Evolutionary conservation across 225 moss, liverwort and hornwort species (phyloP), one percentile per base, ranked within the genome.

Genomic region (Pseudisothecium myosuroides): DNA sequence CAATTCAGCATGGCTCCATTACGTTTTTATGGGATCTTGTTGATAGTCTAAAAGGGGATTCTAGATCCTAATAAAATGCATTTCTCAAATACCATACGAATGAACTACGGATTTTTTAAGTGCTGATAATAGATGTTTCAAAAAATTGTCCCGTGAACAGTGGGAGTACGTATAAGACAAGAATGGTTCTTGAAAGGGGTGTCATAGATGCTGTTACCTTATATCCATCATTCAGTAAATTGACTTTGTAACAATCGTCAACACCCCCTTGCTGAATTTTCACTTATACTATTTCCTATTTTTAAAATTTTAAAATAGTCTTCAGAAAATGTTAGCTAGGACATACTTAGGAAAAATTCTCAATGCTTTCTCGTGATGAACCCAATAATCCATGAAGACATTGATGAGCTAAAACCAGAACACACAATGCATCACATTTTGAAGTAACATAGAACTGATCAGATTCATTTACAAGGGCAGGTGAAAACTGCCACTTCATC

Each of bases 401-500:
- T 73, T 68, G 55, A 73, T 54, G 32, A 72, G 56, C 50, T 41
- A 34, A 67, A 85, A 67, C 22, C 68, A 31, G 81, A 61, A 43
- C 60, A 27, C 66, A 59, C 49, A 81, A 47, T 68, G 74, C 81
- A 86, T 69, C 39, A 71, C 47, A 89, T n/a, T n/a, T 86, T 63
- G 32, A 54, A 67, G 43, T 50, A 83, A 61, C 59, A 77, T 76
- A 45, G 71, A 81, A 85, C 63, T 85, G 83, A 84, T 87, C 78
- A 85, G 71, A 71, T 52, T 87, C 93, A 91, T 93, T 82, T 91
- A 91, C 91, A 91, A 91, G 74, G 80, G 81, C 80, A 84, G 88
- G 73, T 89, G 80, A 82, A 71, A 75, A 63, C 61, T 76, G 82
- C 89, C 72, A 87, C 78, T 82, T 85, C 83, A 66, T 90, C 85